These are phyloP conservation scores for Coniochaeta sp. DNA, from an alignment of 2,329 filamentous ascomycete genomes.

Conservation along the genomic window DNA sequence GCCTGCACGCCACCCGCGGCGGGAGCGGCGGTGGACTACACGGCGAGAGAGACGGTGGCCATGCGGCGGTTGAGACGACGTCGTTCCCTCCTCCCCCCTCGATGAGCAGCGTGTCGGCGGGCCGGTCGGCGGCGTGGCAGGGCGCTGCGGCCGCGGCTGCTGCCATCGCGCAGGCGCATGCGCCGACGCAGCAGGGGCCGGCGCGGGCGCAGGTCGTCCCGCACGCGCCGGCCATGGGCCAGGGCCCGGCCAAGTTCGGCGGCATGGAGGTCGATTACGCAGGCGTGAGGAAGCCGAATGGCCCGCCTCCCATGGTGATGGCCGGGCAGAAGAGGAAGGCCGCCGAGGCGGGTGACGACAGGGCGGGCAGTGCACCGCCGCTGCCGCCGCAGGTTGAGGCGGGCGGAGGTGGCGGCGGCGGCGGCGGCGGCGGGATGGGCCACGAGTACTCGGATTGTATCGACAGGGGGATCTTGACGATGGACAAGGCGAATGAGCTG, in stretches of 20 bases:
- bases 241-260: background rate
- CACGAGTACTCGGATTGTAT: constrained; percentile 39
- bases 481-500: constrained; percentile 45
- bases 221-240: background rate
- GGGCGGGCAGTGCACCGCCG: constrained; percentile 7
- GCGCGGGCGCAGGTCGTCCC: background rate
- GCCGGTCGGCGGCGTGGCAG: background rate
- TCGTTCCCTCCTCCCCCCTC: too few species aligned
- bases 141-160: too few species aligned
- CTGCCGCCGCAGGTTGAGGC: constrained; percentile 9
- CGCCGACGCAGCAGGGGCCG: background rate
- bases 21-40: background rate
- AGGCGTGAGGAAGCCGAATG: background rate
- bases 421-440: constrained; percentile 11
- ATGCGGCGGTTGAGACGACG: background rate
- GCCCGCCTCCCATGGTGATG: constrained; percentile 16
- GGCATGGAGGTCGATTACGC: background rate
- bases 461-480: constrained; percentile 51
- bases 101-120: background rate
- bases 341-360: constrained; percentile 15
- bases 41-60: background rate
- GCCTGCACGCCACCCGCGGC: constrained; percentile 51
- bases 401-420: constrained; percentile 1
- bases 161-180: background rate
- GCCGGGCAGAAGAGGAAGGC: constrained; percentile 34